Evolutionary conservation across 1,284 basidiomycete species (phyloP), one percentile per base, ranked within the genome.

Genomic region (Fistulinella staudtii): DNA sequence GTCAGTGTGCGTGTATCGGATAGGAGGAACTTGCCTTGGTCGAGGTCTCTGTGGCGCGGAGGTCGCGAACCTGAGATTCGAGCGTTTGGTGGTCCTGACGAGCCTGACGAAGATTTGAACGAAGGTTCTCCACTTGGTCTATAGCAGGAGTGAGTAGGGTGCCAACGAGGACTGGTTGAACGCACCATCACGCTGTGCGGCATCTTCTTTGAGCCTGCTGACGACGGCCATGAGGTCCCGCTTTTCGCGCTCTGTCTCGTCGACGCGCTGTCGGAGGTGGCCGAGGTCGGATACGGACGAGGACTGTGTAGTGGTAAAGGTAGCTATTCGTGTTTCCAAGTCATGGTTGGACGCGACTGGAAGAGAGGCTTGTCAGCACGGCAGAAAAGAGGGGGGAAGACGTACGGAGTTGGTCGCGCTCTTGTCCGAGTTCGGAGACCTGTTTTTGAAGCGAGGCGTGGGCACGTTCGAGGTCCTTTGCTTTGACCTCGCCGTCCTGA

Each of bases 221-320:
- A 90, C 77, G 20, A 88, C 81, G 29, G 73, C 75, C 29, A 92
- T 70, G 39, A 91, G 73, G 50, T 89, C 86, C 22, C 86, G 77
- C 63, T 90, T 91, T 69, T 91, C 89, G 36, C 81, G 74, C 53
- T 90, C 86, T 1, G 75, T 74, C 53, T 89, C 82, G 5, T 86
- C 82, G 4, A 85, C 68, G 28, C 77, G 76, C 45, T 67, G 73
- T 52, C 74, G 79, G 29, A 87, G 60, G 3, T 66, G 62, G 27
- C 78, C 78, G 4, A 80, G 61, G 54, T 88, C 85, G 2, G 74
- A 68, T 0, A 78, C 78, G 1, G 85, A 81, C 0, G 76, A 68
- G 1, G 75, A 71, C 31, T 81, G 78, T 0, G 80, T 76, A 23
- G 52, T 74, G 18, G 74, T 74, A 10, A 87, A 58, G 0, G 71